phyloP scores from a whole-genome alignment of 306 rosid species.

The Dalbergia oliveri region DNA sequence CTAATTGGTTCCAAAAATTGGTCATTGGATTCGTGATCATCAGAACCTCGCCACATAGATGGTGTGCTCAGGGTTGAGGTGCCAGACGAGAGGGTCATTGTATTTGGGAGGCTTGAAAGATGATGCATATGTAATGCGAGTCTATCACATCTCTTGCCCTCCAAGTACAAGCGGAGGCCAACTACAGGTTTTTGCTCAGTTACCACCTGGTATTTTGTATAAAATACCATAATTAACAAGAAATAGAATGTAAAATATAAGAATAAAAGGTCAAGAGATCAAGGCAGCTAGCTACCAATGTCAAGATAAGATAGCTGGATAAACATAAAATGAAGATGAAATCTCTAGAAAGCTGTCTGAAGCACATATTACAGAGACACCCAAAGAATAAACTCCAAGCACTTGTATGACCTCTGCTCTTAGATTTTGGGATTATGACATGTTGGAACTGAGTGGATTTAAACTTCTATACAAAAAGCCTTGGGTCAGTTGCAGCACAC shows the following conservation, averaged over 20 bases:
- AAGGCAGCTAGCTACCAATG: neutral
- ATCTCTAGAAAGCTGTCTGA: conserved; percentile 32
- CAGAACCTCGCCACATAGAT: conserved; percentile 84
- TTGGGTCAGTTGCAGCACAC: too few relatives aligned
- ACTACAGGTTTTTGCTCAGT: conserved; percentile 85
- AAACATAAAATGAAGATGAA: conserved; percentile 21
- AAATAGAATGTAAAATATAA: conserved; percentile 12
- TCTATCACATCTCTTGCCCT: conserved; percentile 82
- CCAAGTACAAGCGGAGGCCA: conserved; percentile 89
- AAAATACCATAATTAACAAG: conserved; percentile 32
- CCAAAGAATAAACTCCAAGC: neutral
- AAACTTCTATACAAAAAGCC: too few relatives aligned
- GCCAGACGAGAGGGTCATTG: conserved; percentile 62
- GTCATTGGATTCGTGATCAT: conserved; percentile 59
- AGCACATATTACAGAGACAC: conserved; percentile 22
- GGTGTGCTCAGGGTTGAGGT: conserved; percentile 46
- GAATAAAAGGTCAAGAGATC: conserved; percentile 10
- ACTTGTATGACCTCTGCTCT: neutral
- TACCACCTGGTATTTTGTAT: conserved; percentile 69
- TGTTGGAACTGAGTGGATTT: neutral
- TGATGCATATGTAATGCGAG: conserved; percentile 86
- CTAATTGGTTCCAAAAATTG: conserved; percentile 81
- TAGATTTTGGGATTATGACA: neutral
- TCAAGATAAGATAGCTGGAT: conserved; percentile 7
- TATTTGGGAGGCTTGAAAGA: conserved; percentile 89